Evolutionary conservation across 139 green algal species (phyloP).

Genomic region (Asterochloris sp.): DNA sequence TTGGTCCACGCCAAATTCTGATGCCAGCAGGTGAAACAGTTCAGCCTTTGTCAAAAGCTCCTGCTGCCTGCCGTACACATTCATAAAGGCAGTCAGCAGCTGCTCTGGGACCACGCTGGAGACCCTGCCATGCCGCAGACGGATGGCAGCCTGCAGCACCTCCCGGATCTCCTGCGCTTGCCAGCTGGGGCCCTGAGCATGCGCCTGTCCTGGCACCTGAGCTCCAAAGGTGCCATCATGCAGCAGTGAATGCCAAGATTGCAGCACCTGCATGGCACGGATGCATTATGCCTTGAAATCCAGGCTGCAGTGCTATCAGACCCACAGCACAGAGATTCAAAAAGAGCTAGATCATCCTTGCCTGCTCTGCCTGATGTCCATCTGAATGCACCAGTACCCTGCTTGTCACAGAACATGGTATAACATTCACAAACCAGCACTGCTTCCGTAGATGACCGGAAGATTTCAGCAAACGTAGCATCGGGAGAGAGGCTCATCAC

Average conservation of each 20-base stretch:
- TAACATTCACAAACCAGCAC: no score
- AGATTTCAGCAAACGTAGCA: no score
- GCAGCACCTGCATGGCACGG: neutral
- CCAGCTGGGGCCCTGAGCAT: neutral
- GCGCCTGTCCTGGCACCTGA: neutral
- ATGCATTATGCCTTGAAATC: no score
- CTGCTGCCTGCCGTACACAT: slow-evolving; percentile 16
- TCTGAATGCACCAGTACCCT: no score
- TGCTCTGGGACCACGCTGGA: slow-evolving; percentile 34
- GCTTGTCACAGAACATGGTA: no score
- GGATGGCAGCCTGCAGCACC: slow-evolving; percentile 25
- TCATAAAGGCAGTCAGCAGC: slow-evolving; percentile 24
- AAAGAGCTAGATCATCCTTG: no score
- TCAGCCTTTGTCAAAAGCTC: neutral
- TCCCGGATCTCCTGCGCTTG: slow-evolving; percentile 16
- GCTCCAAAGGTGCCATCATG: neutral
- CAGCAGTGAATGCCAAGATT: slow-evolving; percentile 11
- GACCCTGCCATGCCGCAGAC: slow-evolving; percentile 21
- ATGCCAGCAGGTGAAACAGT: slow-evolving; percentile 35
- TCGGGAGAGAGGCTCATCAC: no score
- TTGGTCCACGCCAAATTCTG: slow-evolving; percentile 32
- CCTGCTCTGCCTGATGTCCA: no score
- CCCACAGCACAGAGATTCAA: no score
- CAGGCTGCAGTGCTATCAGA: no score
- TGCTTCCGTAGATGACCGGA: no score